Percentiles rank a stretch among this genome's conserved stretches.
Conservation (phyloP, 345 rosid genomes). For the Lagerstroemia speciosa region DNA sequence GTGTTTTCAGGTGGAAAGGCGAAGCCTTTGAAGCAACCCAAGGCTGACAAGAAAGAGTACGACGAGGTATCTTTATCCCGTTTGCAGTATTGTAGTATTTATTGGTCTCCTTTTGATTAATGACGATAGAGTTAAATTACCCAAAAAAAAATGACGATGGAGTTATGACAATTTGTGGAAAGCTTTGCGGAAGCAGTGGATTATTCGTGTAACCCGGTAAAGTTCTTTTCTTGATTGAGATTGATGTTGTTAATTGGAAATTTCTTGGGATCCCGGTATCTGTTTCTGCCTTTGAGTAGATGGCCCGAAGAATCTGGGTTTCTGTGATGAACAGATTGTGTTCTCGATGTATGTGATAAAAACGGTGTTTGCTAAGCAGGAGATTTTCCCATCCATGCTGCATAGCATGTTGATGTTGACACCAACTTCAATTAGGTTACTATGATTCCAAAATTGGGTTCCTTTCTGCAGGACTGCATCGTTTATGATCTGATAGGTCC, state of each 20-base stretch:
- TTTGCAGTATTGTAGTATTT: not conserved
- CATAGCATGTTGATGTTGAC: too few relatives aligned
- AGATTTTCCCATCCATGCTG: not conserved
- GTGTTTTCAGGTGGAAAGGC: conserved; percentile 41
- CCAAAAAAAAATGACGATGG: too few relatives aligned
- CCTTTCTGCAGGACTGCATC: not conserved
- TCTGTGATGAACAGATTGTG: not conserved
- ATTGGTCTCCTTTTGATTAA: not conserved
- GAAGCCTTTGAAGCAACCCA: conserved; percentile 81
- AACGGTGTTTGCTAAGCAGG: not conserved
- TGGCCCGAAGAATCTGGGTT: not conserved
- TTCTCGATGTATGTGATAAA: not conserved
- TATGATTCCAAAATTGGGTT: not conserved
- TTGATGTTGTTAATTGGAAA: not conserved
- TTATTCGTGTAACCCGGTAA: not conserved
- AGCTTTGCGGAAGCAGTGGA: not conserved
- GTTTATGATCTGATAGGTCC: not conserved
- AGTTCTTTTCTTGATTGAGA: not conserved
- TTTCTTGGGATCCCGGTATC: not conserved
- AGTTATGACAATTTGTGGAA: not conserved
- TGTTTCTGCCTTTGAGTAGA: not conserved
- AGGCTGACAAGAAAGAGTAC: conserved; percentile 55
- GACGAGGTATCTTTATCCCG: conserved; percentile 42
- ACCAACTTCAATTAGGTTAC: not conserved
- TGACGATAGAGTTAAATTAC: too few relatives aligned